Evolutionary conservation across 495 filamentous ascomycete species (phyloP), one percentile per base, ranked within the genome.

Genomic region (Thermochaetoides thermophila): DNA sequence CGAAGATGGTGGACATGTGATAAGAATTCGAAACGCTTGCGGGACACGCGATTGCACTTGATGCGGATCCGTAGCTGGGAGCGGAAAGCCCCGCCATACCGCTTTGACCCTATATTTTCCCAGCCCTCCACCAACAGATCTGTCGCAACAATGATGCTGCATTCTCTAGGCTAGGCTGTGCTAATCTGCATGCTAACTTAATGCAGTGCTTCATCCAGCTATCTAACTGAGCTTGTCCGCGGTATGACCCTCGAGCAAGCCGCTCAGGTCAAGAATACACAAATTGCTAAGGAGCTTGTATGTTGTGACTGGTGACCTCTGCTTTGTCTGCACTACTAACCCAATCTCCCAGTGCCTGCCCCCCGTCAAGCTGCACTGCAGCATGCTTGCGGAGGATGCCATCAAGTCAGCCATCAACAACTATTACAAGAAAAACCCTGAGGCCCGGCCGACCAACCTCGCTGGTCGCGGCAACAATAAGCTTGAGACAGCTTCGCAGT

Each of bases 381-480:
- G 86, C 37, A 94, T 99, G 82, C 76, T 99, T 38, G 91, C 91
- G 17, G 91, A 99, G 63, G 47, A 99, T 55, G 91, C 91, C 39
- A 95, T 99, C 72, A 95, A 95, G 62, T 87, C 84, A n/a, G 91
- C 91, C 37, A 95, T 96, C 56, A 79, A 75, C 34, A 87, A 97
- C 58, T 96, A 95, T 68, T 85, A 93, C 67, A 84, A 75, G 52
- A 96, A 96, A 73, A 87, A 83, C 68, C 81, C 83, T 36, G 71
- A 78, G 23, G 73, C 73, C n/a, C 65, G 66, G 39, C 36, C 61
- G 10, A 86, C 84, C 5, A 69, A 83, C 48, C 71, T 93, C 0
- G 73, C 74, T 24, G 84, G 82, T 35, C 84, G 78, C 13, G n/a
- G n/a, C n/a, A 50, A 35, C 19, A 41, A 44, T 15, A 54, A 48